These are phyloP conservation scores for Scytalidium lignicola DNA, from an alignment of 2,329 filamentous ascomycete species.

Conservation along the genomic window DNA sequence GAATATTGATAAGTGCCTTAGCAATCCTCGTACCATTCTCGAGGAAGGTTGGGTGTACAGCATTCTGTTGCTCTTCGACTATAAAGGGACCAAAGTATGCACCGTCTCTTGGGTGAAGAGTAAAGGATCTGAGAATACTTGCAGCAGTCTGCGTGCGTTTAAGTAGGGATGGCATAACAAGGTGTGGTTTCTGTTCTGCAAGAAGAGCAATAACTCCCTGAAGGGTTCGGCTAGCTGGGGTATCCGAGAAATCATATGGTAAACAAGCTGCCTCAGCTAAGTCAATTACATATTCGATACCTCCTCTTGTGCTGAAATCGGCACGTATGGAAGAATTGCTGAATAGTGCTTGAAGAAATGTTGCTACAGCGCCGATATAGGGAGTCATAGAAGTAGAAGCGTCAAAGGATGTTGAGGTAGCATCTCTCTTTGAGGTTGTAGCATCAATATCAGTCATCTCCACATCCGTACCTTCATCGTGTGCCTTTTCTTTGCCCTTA, in stretches of 20 bases:
- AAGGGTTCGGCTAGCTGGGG: slow-evolving; percentile 63
- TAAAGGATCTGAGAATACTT: slow-evolving; percentile 61
- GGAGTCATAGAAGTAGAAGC: slow-evolving; percentile 23
- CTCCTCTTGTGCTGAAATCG: slow-evolving; percentile 72
- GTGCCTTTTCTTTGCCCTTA: slow-evolving; percentile 36
- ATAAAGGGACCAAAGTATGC: slow-evolving; percentile 72
- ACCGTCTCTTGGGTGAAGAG: slow-evolving; percentile 39
- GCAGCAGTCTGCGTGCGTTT: slow-evolving; percentile 67
- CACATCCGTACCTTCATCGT: slow-evolving; percentile 49
- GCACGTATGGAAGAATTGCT: slow-evolving; percentile 23
- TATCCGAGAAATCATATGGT: slow-evolving; percentile 65
- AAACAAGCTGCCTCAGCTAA: slow-evolving; percentile 78
- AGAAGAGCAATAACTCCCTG: slow-evolving; percentile 71
- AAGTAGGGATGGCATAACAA: slow-evolving; percentile 77
- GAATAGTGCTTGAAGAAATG: slow-evolving; percentile 56
- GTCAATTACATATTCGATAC: slow-evolving; percentile 78
- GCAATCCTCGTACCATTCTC: slow-evolving; percentile 68
- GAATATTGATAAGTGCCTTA: slow-evolving; percentile 72
- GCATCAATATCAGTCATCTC: slow-evolving; percentile 58
- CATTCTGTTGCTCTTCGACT: slow-evolving; percentile 30
- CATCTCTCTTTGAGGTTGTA: slow-evolving; percentile 2
- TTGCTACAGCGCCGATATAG: slow-evolving; percentile 71
- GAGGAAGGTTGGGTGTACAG: slow-evolving; percentile 37
- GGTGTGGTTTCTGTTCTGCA: slow-evolving; percentile 73
- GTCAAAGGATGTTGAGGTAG: slow-evolving; percentile 11